Conservation (phyloP, 495 filamentous ascomycete genomes). For the Hypoxylon intermedium region DNA sequence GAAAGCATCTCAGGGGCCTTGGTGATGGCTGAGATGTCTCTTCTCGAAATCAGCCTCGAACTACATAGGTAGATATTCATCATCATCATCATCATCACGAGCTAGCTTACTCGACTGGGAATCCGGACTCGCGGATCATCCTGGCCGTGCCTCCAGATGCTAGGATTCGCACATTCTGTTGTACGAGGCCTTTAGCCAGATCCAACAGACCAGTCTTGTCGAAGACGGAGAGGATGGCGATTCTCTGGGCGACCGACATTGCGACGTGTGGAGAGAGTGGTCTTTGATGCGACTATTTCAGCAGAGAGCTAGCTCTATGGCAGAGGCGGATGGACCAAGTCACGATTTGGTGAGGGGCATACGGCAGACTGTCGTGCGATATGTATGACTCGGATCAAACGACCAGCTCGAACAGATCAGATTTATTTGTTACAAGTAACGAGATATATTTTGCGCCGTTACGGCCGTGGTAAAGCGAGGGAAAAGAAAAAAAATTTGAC, state of each 20-base stretch:
- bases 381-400: constrained; percentile 9
- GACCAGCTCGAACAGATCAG: constrained; percentile 1
- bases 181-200: constrained; percentile 89
- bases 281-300: constrained; percentile 10
- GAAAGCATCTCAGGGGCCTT: constrained; percentile 98
- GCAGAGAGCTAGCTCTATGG: background rate
- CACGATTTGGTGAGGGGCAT: constrained; percentile 8
- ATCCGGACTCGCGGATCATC: constrained; percentile 93
- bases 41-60: constrained; percentile 44
- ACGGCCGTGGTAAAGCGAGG: background rate
- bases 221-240: constrained; percentile 96
- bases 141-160: constrained; percentile 93
- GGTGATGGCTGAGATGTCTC: constrained; percentile 96
- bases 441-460: constrained; percentile 13
- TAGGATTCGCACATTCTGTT: constrained; percentile 89
- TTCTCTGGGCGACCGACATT: constrained; percentile 51
- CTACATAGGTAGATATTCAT: background rate
- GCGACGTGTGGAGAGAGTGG: constrained; percentile 21
- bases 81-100: background rate
- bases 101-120: constrained; percentile 81
- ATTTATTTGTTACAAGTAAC: constrained; percentile 18
- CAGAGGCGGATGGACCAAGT: constrained; percentile 3
- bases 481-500: constrained; percentile 20
- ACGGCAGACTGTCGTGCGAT: constrained; percentile 10
- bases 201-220: constrained; percentile 98